A percentile compares a stretch with the other conserved stretches of the same genome.
Conservation (phyloP, 306 rosid genomes). For the Ammopiptanthus mongolicus region DNA sequence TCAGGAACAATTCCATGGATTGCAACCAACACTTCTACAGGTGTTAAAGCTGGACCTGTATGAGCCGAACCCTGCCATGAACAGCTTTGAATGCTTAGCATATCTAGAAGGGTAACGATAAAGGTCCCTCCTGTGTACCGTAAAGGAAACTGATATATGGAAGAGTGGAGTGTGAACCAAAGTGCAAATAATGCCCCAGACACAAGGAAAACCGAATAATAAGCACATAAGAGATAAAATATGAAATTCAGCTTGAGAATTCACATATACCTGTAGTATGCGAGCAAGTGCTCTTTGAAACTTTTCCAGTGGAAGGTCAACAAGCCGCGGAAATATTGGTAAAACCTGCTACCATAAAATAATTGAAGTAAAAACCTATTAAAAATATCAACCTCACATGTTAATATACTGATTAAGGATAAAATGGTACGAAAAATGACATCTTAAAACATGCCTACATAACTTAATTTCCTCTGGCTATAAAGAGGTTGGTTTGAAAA, state of each 20-base stretch:
- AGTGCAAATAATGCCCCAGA: not conserved
- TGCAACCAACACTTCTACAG: conserved; percentile 92
- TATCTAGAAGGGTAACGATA: not conserved
- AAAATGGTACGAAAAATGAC: not conserved
- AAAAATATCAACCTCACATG: not conserved
- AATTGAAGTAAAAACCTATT: conserved; percentile 18
- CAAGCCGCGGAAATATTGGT: conserved; percentile 89
- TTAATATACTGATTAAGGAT: not conserved
- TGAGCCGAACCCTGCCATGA: conserved; percentile 94
- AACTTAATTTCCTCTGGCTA: not conserved
- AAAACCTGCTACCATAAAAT: conserved; percentile 63
- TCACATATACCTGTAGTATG: conserved; percentile 79
- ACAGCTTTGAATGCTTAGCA: conserved; percentile 19
- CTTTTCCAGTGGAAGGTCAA: conserved; percentile 89
- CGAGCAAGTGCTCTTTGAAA: conserved; percentile 97
- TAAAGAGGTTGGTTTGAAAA: not conserved
- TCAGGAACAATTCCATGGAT: conserved; percentile 91
- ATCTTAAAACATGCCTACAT: not conserved
- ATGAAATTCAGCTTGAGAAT: conserved; percentile 16
- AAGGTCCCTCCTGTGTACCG: not conserved
- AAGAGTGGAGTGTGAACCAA: not conserved
- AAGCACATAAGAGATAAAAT: conserved; percentile 3
- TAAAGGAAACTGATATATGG: conserved; percentile 7
- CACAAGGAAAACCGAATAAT: not conserved
- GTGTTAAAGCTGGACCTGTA: conserved; percentile 94